A percentile compares a stretch with the other conserved stretches of the same genome.
These are phyloP conservation scores for Nicotiana paniculata DNA, from an alignment of 257 asterid species.

Conservation along the genomic window DNA sequence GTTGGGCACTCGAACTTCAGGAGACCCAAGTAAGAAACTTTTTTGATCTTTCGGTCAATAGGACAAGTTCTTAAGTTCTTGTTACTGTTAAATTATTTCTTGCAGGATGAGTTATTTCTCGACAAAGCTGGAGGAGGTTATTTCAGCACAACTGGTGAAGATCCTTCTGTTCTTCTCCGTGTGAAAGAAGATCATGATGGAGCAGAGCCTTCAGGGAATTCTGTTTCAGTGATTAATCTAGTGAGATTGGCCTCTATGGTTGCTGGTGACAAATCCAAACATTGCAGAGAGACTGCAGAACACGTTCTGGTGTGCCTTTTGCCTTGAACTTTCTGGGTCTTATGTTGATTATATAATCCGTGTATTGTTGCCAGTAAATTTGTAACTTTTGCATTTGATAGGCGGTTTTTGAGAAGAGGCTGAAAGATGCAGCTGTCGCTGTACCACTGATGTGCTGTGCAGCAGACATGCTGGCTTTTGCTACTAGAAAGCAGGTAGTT, in stretches of 20 bases:
- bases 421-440: conserved; percentile 60
- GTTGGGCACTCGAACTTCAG: conserved; percentile 91
- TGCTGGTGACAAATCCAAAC: conserved; percentile 36
- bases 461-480: conserved; percentile 64
- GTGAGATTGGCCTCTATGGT: conserved; percentile 70
- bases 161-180: conserved; percentile 86
- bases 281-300: conserved; percentile 53
- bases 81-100: neutral
- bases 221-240: conserved; percentile 71
- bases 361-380: neutral
- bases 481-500: conserved; percentile 73
- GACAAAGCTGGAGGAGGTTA: conserved; percentile 90
- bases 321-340: neutral
- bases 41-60: neutral
- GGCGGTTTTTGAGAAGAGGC: conserved; percentile 92
- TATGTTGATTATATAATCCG: neutral
- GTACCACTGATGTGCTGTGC: conserved; percentile 90
- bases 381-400: conserved; percentile 9
- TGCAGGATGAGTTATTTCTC: conserved; percentile 79
- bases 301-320: conserved; percentile 46
- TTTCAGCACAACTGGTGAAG: conserved; percentile 79
- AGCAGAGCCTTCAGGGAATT: conserved; percentile 96
- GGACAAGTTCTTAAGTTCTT: neutral
- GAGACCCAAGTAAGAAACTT: conserved; percentile 47
- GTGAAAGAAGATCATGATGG: conserved; percentile 96